Conservation (phyloP, 2,329 filamentous ascomycete species). For the Colletotrichum zoysiae region DNA sequence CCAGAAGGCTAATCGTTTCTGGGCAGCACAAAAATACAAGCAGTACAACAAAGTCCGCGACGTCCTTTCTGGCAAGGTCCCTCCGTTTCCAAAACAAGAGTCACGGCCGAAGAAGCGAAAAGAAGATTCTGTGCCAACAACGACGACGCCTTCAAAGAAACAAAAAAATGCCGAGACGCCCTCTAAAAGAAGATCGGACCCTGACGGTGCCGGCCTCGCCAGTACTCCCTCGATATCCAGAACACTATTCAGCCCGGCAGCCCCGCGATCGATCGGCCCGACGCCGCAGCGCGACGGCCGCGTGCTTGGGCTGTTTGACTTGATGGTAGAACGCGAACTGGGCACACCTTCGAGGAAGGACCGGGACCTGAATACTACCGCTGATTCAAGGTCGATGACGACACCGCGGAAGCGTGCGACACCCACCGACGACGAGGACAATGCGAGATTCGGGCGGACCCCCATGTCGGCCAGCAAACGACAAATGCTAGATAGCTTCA, state of each 20-base stretch:
- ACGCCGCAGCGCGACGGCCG: constrained; percentile 85
- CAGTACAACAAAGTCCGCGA: constrained; percentile 77
- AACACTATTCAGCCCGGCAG: constrained; percentile 70
- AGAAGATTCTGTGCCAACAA: constrained; percentile 50
- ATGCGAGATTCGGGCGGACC: constrained; percentile 58
- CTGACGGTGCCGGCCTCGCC: constrained; percentile 57
- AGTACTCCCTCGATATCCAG: constrained; percentile 69
- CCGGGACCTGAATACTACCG: constrained; percentile 48
- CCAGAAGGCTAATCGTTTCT: background rate
- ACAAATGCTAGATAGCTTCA: constrained; percentile 72
- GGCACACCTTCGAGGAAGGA: constrained; percentile 63
- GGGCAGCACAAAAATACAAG: constrained; percentile 78
- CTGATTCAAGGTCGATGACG: constrained; percentile 47
- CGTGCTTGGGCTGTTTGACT: constrained; percentile 82
- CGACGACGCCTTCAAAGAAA: constrained; percentile 65
- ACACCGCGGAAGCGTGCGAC: constrained; percentile 62
- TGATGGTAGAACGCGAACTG: constrained; percentile 66
- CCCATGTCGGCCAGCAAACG: constrained; percentile 71
- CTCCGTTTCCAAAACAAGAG: constrained; percentile 55
- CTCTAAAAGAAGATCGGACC: constrained; percentile 52
- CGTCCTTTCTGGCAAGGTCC: constrained; percentile 66
- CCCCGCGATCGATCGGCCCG: constrained; percentile 76
- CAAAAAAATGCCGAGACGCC: constrained; percentile 62
- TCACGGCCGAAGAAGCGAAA: constrained; percentile 57
- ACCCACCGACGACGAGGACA: constrained; percentile 47